Conservation (phyloP, 1,139 yeast species). For the Pichia sp. region DNA sequence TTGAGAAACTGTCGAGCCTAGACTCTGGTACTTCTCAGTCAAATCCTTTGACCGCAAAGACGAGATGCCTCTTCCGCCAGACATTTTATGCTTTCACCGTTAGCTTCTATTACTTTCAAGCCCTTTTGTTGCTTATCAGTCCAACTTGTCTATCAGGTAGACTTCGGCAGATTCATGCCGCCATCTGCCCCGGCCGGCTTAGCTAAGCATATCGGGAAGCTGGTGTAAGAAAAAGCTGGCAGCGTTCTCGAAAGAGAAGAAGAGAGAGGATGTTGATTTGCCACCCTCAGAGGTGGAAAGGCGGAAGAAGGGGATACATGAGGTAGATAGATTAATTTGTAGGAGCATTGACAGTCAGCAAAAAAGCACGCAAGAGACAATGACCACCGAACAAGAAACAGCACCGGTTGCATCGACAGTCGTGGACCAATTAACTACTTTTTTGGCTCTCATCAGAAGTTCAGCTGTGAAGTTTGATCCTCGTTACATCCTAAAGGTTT, state of each 20-base stretch:
- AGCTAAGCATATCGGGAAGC: not conserved
- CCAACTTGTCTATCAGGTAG: not conserved
- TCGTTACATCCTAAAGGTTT: slow-evolving; percentile 77
- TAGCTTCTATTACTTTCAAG: too few species aligned
- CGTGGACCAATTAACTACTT: slow-evolving; percentile 6
- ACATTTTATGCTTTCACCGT: not conserved
- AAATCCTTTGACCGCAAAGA: slow-evolving; percentile 15
- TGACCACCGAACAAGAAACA: slow-evolving; percentile 13
- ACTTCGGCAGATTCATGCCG: not conserved
- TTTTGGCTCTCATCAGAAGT: slow-evolving; percentile 45
- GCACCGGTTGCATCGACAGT: slow-evolving; percentile 4
- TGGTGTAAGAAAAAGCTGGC: not conserved
- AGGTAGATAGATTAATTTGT: too few species aligned
- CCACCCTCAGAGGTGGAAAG: slow-evolving; percentile 18
- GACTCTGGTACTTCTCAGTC: slow-evolving; percentile 26
- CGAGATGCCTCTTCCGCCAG: slow-evolving; percentile 23
- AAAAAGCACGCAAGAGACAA: not conserved
- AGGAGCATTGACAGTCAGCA: not conserved
- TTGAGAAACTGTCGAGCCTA: slow-evolving; percentile 34
- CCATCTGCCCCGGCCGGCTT: not conserved
- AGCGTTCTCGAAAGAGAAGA: not conserved
- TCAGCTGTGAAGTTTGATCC: slow-evolving; percentile 80
- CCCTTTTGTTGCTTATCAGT: not conserved
- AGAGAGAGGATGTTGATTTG: slow-evolving; percentile 8
- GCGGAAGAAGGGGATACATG: too few species aligned